Evolutionary conservation across 2,329 filamentous ascomycete species (phyloP).

Genomic region (Incumbomyces lentus): DNA sequence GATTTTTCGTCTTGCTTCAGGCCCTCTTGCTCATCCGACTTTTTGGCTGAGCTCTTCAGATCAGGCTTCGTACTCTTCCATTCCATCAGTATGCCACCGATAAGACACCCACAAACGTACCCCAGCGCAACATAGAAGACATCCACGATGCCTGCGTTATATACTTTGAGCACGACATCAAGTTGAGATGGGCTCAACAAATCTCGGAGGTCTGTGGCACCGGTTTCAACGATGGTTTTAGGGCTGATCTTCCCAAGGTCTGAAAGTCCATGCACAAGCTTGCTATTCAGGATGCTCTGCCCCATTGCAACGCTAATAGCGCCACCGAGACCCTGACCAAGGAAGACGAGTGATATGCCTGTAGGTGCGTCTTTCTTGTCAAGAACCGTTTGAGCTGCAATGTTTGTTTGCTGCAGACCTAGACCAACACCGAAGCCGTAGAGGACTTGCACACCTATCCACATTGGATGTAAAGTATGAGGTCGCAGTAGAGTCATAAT

Average conservation of each 20-base stretch:
- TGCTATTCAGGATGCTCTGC: conserved; percentile 14
- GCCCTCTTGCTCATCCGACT: no score
- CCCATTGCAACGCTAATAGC: conserved; percentile 15
- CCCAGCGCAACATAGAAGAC: no score
- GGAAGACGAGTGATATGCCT: conserved; percentile 13
- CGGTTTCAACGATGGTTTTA: conserved; percentile 2
- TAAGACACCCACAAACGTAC: no score
- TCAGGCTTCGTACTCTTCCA: conserved; percentile 14
- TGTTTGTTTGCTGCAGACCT: conserved; percentile 15
- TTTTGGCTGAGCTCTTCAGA: no score
- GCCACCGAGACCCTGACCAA: conserved; percentile 9
- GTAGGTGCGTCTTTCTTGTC: conserved; percentile 15
- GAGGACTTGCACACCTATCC: conserved; percentile 17
- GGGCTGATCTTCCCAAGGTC: conserved; percentile 6
- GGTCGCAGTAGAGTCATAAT: no score
- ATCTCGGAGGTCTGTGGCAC: conserved; percentile 9
- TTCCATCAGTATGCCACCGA: conserved; percentile 15
- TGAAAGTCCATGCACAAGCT: conserved; percentile 9
- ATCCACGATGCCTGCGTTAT: conserved; percentile 11
- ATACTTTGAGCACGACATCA: conserved; percentile 6
- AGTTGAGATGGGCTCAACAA: conserved; percentile 3
- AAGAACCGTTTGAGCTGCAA: conserved; percentile 20
- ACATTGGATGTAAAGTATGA: no score
- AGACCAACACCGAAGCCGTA: conserved; percentile 23
- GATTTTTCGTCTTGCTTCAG: no score